phyloP scores from a whole-genome alignment of 345 rosid genomes.

The Capsella bursapastoris region DNA sequence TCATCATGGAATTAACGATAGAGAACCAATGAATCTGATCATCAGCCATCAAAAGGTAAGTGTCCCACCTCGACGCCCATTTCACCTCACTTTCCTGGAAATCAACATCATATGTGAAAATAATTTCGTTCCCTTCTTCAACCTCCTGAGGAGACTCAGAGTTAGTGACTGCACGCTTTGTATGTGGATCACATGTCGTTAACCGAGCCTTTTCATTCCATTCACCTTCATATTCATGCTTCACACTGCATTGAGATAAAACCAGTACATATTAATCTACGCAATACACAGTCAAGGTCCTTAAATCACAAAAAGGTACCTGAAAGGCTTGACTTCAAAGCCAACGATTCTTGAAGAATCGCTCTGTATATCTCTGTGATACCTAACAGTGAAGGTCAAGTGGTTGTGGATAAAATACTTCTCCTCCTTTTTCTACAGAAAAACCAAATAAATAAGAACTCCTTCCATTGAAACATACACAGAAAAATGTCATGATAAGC shows the following conservation, averaged over 20 bases:
- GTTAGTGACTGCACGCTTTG: conserved; percentile 71
- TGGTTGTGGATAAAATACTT: conserved; percentile 90
- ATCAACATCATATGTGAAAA: conserved; percentile 87
- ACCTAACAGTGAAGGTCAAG: conserved; percentile 70
- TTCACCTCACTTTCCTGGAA: conserved; percentile 89
- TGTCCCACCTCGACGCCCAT: conserved; percentile 98
- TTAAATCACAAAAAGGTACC: conserved; percentile 47
- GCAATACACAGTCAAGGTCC: background rate
- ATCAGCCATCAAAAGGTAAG: conserved; percentile 91
- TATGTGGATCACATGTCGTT: conserved; percentile 83
- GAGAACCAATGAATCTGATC: conserved; percentile 99
- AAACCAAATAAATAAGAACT: conserved; percentile 21
- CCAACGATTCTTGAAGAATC: conserved; percentile 85
- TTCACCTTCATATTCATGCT: conserved; percentile 76
- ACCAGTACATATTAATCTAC: conserved; percentile 13
- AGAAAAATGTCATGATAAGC: background rate
- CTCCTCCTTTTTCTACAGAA: conserved; percentile 72
- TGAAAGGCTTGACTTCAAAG: conserved; percentile 92
- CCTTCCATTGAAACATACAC: background rate
- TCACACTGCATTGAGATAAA: conserved; percentile 58
- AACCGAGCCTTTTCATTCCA: conserved; percentile 74
- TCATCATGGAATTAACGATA: conserved; percentile 88
- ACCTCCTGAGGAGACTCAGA: conserved; percentile 92
- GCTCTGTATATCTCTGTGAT: conserved; percentile 65
- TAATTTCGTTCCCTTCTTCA: conserved; percentile 69